Evolutionary conservation across 2,329 filamentous ascomycete species (phyloP), one percentile per base, ranked within the genome.

Genomic region (Aspergillus ustus): DNA sequence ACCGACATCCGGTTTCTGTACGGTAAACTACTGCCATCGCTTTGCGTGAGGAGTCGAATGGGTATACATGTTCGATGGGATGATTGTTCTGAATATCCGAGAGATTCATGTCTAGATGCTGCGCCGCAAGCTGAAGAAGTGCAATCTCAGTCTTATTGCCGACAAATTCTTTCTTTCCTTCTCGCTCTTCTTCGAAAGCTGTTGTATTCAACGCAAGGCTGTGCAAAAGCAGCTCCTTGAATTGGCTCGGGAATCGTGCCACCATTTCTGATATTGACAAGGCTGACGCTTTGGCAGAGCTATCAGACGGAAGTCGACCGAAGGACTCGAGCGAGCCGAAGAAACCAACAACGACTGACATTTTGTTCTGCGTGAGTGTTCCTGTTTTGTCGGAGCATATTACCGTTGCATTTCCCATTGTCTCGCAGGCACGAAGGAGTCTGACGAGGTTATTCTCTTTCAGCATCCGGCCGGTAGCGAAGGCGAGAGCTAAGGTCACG

Each of bases 331-430:
- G 81, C 13, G 83, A 83, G 28, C 89, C 89, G 44, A 91, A 77
- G 7, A 88, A 88, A 6, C 89, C 90, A 25, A 89, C 88, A 28
- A 93, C 90, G 1, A 92, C 89, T 0, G 88, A 90, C 89, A 91
- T 91, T 74, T 88, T 87, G 71, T 91, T 91, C 62, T 90, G 88
- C 0, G 89, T 92, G 15, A 92, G 77, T 4, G 89, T 92, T 52
- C 89, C 89, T 1, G 89, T 92, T 77, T 92, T 92, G 74, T 92
- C 91, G 5, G 91, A 93, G 77, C 91, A 94, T 31, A 94, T 89
- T 0, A 90, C 90, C 1, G 89, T 91, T 4, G 89, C 90, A 70
- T 91, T 92, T 54, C 90, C 90, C 90, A 92, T 92, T 48, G 91
- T 91, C 75, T 92, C 90, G 69, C 90, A 92, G 20, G 90, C 89